A percentile compares a stretch with the other conserved stretches of the same genome.
These are phyloP conservation scores for Pulveroboletus sp. DNA, from an alignment of 768 basidiomycete genomes.

Conservation along the genomic window DNA sequence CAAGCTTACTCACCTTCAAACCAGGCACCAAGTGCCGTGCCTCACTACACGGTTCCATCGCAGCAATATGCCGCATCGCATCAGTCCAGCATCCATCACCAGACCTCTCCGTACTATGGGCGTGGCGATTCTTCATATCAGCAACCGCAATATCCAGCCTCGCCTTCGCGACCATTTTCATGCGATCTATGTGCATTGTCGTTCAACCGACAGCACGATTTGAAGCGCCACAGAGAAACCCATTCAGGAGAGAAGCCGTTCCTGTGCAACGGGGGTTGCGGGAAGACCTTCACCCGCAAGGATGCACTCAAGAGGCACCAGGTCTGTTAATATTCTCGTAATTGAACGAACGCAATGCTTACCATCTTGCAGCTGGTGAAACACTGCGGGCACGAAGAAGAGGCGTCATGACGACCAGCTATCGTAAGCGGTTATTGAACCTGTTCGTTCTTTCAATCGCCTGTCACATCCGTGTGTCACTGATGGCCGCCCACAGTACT, in stretches of 20 bases:
- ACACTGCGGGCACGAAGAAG: conserved; percentile 72
- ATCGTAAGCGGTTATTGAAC: conserved; percentile 15
- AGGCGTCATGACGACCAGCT: conserved; percentile 22
- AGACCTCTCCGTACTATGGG: conserved; percentile 36
- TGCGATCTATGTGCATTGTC: conserved; percentile 77
- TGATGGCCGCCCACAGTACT: conserved; percentile 15
- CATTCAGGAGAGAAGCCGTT: conserved; percentile 86
- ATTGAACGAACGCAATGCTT: conserved; percentile 10
- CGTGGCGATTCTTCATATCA: conserved; percentile 25
- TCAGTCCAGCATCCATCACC: conserved; percentile 11
- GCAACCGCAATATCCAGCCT: conserved; percentile 50
- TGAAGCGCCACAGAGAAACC: conserved; percentile 82
- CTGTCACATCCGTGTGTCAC: conserved; percentile 11
- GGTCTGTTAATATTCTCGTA: conserved; percentile 39
- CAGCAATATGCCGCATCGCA: conserved; percentile 28
- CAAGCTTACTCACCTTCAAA: conserved; percentile 25
- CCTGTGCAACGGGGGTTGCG: conserved; percentile 79
- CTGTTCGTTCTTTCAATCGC: conserved; percentile 14
- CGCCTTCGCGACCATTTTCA: conserved; percentile 60
- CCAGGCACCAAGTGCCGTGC: conserved; percentile 34
- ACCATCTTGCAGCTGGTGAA: conserved; percentile 60
- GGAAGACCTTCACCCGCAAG: conserved; percentile 85
- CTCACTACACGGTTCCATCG: conserved; percentile 28
- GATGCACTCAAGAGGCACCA: conserved; percentile 86
- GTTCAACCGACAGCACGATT: conserved; percentile 83